Evolutionary conservation across 108 stramenopile genomes (phyloP).

Genomic region (Fragilaria radians): DNA sequence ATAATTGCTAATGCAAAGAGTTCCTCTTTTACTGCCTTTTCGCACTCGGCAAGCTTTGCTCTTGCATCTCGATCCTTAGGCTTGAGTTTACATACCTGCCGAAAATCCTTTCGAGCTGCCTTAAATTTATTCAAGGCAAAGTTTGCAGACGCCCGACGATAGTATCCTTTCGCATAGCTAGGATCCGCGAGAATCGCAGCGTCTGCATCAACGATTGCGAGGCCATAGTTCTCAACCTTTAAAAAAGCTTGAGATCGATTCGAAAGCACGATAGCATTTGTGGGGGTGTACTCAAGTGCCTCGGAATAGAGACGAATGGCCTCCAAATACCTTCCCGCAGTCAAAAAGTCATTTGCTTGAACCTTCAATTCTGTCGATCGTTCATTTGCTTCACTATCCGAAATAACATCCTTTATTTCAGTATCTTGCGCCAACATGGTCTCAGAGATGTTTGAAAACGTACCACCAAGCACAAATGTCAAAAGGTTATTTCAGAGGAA

Average conservation of each 20-base stretch:
- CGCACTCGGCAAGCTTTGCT: conserved; percentile 79
- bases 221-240: conserved; percentile 93
- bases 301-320: conserved; percentile 75
- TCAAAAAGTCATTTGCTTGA: conserved; percentile 64
- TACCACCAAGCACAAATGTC: too few species aligned
- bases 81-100: conserved; percentile 63
- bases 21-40: conserved; percentile 82
- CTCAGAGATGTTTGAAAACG: too few species aligned
- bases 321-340: conserved; percentile 55
- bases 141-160: conserved; percentile 93
- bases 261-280: conserved; percentile 79
- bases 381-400: conserved; percentile 9
- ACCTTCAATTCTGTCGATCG: conserved; percentile 63
- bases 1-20: conserved; percentile 92
- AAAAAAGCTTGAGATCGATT: conserved; percentile 94
- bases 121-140: conserved; percentile 94
- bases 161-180: conserved; percentile 93
- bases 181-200: conserved; percentile 84
- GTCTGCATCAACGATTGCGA: conserved; percentile 92
- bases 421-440: too few species aligned
- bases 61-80: conserved; percentile 86
- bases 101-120: conserved; percentile 90
- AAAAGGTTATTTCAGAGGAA: too few species aligned
- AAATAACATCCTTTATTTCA: too few species aligned
- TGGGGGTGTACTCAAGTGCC: conserved; percentile 61